Base-by-base conservation (phyloP, 2,329 filamentous ascomycete genomes). In the Magnaporthales sp. region DNA sequence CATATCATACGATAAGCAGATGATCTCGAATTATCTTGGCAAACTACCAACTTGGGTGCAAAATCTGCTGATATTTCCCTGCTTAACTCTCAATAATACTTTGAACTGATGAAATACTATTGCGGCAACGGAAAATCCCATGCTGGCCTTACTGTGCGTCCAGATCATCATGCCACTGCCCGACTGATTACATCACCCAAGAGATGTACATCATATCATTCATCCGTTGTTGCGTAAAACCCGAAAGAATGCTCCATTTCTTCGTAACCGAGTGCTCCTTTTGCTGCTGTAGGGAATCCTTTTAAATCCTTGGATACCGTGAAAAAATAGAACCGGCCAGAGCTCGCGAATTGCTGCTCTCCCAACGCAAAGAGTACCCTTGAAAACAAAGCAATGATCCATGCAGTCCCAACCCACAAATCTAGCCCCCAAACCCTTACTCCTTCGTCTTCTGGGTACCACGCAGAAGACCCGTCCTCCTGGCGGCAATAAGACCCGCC, bases 381-480 rank as follows among this genome's bases (percentile, higher is more conserved):
- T 63, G 32, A 75, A 74, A 73, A 74, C 71, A 75, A 73, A 74
- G 71, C 80, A 83, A 82, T 81, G 83, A 84, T 73, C 72, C 74
- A 76, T 86, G 83, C 83, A 86, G 85, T 82, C 83, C 83, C 86
- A 84, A 84, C 82, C 83, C 82, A 76, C 77, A 80, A 83, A 80
- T 82, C 80, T 80, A 79, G 82, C 81, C 83, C 81, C 81, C 78
- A 82, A 82, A 78, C 76, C 79, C 76, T 84, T 93, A 94, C 75
- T 99, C 96, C 92, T 99, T 99, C 81, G 89, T 92, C 92, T 99
- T 99, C 87, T 99, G 95, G 80, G 95, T 98, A 96, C 95, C 95
- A 86, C 95, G 94, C 81, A 99, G 89, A 84, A 99, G 89, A 97
- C 95, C 95, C 83, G 95, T 99, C 89, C 96, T 92, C 84, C 95